Evolutionary conservation across 805 yeast species (phyloP), one percentile per base, ranked within the genome.

Genomic region (Schwanniomyces occidentalis): DNA sequence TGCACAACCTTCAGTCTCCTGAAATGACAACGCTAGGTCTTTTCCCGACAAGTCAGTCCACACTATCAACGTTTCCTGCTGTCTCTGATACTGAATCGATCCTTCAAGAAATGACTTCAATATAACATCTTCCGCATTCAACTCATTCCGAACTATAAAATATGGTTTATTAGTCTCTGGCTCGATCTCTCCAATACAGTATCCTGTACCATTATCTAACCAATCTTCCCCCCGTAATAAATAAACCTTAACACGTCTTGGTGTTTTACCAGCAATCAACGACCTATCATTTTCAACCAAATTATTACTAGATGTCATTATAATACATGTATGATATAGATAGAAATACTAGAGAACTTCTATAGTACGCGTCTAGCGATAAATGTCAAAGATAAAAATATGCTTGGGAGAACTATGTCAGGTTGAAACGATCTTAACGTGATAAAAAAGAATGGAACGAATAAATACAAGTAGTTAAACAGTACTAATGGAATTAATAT

Each of bases 151-250:
- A 9, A 91, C 97, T 12, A 82, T 55, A 36, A 90, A 75, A 48
- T 65, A 78, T 2, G 95, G 87, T 4, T 50, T 52, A 9, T 52
- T 49, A 14, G 59, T 42, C 4, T 40, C 52, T 8, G 32, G 25
- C 38, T 67, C 70, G 5, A 82, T 48, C 44, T 80, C 82, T 6
- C 97, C 97, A 32, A 75, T 72, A 51, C 96, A 88, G 54, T 76
- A 83, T 0, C 99, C 98, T 0, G 97, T 89, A 13, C 97, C 98
- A 30, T 83, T 77, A 53, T 91, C 98, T 24, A 78, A 68, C 99
- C 99, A 91, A 48, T 78, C 82, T 31, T 83, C 90, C 18, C 85
- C 83, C 24, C 78, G 80, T 20, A 93, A 67, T 10, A 85, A 71
- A 54, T 91, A 93, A n/a, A 93, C 91, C 54, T 90, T 91, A 32